Conservation (phyloP, 2,329 filamentous ascomycete species). For the Rhynchosporium agropyri region DNA sequence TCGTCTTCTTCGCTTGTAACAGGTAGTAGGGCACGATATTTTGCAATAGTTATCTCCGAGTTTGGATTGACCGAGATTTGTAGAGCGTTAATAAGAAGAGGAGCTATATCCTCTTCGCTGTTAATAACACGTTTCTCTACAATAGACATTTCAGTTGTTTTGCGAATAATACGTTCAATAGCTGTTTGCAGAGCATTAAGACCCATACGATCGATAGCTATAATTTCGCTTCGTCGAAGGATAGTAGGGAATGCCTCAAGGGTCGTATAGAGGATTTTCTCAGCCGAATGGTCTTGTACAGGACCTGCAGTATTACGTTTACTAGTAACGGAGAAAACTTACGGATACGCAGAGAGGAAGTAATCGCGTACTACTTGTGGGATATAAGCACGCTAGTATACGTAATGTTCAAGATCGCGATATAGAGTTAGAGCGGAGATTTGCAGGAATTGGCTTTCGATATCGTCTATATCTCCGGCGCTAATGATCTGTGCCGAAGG, state of each 20-base stretch:
- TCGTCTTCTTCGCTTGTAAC: slow-evolving; percentile 48
- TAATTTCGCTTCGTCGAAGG: slow-evolving; percentile 81
- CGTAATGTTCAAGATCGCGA: slow-evolving; percentile 77
- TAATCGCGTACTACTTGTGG: slow-evolving; percentile 85
- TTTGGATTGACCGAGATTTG: slow-evolving; percentile 73
- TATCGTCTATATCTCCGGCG: slow-evolving; percentile 69
- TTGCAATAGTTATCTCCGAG: slow-evolving; percentile 75
- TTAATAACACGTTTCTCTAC: slow-evolving; percentile 75
- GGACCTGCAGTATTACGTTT: slow-evolving; percentile 70
- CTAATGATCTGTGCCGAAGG: slow-evolving; percentile 81
- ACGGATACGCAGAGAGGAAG: slow-evolving; percentile 75
- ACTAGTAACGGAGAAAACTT: slow-evolving; percentile 75
- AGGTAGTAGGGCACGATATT: slow-evolving; percentile 76
- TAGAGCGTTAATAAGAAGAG: slow-evolving; percentile 73
- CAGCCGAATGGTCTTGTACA: slow-evolving; percentile 73
- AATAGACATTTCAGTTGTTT: slow-evolving; percentile 80
- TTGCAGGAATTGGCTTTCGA: slow-evolving; percentile 88
- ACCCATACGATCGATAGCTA: slow-evolving; percentile 62
- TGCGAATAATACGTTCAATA: slow-evolving; percentile 84
- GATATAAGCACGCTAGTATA: slow-evolving; percentile 87
- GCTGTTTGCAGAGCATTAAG: slow-evolving; percentile 83
- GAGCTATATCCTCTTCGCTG: slow-evolving; percentile 70
- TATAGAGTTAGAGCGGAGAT: slow-evolving; percentile 80
- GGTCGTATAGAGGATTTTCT: slow-evolving; percentile 84
- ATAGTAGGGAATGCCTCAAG: slow-evolving; percentile 91